Evolutionary conservation across 2,329 filamentous ascomycete genomes (phyloP).

Genomic region (Colletotrichum phormii): DNA sequence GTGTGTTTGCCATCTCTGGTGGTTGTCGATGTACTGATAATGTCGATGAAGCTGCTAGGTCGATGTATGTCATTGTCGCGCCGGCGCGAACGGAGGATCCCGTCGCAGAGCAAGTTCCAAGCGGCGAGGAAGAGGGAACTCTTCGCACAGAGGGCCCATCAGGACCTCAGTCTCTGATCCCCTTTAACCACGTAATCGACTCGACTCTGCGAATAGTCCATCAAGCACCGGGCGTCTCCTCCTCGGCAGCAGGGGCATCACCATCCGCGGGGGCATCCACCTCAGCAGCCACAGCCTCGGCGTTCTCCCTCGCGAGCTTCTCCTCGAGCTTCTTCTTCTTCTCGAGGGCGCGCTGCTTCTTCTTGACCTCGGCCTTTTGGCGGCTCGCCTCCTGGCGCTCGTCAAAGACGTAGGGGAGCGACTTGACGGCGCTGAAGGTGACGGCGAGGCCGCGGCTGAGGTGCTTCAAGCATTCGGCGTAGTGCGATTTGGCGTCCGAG

Average conservation of each 20-base stretch:
- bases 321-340: conserved; percentile 51
- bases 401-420: conserved; percentile 49
- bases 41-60: background rate
- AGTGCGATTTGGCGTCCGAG: conserved; percentile 53
- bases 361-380: conserved; percentile 44
- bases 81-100: background rate
- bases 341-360: conserved; percentile 45
- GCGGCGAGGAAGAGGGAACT: background rate
- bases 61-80: background rate
- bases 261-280: conserved; percentile 10
- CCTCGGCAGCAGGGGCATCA: conserved; percentile 9
- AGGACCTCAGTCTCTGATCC: conserved; percentile 2
- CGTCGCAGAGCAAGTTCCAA: conserved; percentile 17
- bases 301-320: conserved; percentile 42
- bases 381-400: conserved; percentile 50
- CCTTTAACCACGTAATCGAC: conserved; percentile 20
- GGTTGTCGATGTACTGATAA: background rate
- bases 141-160: background rate
- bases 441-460: conserved; percentile 49
- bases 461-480: conserved; percentile 50
- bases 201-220: conserved; percentile 25
- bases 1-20: background rate
- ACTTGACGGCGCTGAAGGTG: conserved; percentile 45
- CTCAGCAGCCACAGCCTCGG: conserved; percentile 17
- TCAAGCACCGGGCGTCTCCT: conserved; percentile 15